Conservation (phyloP, 2,329 filamentous ascomycete genomes). For the Macrophomina tecta region DNA sequence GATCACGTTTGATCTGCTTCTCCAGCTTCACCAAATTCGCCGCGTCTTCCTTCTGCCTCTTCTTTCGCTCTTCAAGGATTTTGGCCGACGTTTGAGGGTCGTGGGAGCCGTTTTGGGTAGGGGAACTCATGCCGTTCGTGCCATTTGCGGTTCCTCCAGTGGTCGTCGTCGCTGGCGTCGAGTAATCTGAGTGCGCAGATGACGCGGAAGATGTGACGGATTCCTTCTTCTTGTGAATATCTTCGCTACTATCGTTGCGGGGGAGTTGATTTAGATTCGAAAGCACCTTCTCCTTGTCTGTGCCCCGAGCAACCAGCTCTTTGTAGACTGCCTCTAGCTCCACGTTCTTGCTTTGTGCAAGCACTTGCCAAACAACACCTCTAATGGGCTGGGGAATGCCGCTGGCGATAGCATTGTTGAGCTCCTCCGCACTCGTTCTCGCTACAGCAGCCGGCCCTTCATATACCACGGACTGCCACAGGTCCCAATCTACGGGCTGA, state of each 20-base stretch:
- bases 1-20: conserved; percentile 86
- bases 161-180: conserved; percentile 64
- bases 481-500: conserved; percentile 91
- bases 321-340: conserved; percentile 87
- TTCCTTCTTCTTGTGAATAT: conserved; percentile 65
- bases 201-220: conserved; percentile 79
- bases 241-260: conserved; percentile 49
- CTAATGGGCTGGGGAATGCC: conserved; percentile 95
- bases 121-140: conserved; percentile 52
- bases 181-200: conserved; percentile 80
- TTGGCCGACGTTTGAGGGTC: conserved; percentile 67
- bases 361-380: conserved; percentile 98
- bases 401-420: conserved; percentile 88
- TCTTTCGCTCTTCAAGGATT: conserved; percentile 71
- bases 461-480: conserved; percentile 96
- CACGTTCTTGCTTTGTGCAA: conserved; percentile 93
- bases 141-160: conserved; percentile 53
- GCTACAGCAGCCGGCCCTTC: conserved; percentile 89
- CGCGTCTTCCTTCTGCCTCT: conserved; percentile 78
- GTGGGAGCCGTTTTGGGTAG: conserved; percentile 60
- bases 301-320: conserved; percentile 79
- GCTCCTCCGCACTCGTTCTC: conserved; percentile 83
- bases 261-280: conserved; percentile 32
- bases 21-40: conserved; percentile 80
- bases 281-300: conserved; percentile 69